Conservation (phyloP, 441 rosid genomes). For the Jatropha multifida region DNA sequence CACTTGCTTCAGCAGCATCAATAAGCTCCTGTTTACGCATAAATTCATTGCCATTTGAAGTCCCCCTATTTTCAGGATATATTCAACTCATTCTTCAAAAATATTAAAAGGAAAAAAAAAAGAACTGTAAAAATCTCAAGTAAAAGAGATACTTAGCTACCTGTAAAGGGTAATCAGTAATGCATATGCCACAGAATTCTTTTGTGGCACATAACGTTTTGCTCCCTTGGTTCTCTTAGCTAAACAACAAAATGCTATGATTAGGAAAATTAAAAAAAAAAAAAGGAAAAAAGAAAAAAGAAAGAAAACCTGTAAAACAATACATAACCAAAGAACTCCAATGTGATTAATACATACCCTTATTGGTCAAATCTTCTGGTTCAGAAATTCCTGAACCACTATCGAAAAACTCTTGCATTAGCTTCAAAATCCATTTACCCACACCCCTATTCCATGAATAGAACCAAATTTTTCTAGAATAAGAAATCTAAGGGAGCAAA, state of each 20-base stretch:
- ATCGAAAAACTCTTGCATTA: conserved; percentile 63
- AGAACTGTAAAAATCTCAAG: conserved; percentile 3
- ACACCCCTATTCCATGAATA: conserved; percentile 57
- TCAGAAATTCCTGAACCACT: conserved; percentile 46
- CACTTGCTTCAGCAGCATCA: conserved; percentile 92
- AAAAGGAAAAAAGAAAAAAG: too few species aligned
- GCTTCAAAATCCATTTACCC: conserved; percentile 83
- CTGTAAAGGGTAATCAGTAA: conserved; percentile 74
- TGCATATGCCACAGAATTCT: conserved; percentile 82
- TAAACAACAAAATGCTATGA: conserved; percentile 21
- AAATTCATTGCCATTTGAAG: conserved; percentile 59
- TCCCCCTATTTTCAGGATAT: conserved; percentile 44
- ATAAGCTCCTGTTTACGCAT: conserved; percentile 86
- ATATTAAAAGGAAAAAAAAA: not conserved
- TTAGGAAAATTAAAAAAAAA: not conserved
- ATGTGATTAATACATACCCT: conserved; percentile 32
- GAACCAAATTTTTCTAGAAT: conserved; percentile 13
- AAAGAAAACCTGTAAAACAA: conserved; percentile 12
- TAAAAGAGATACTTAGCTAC: conserved; percentile 29
- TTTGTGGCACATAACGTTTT: conserved; percentile 69
- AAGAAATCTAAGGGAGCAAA: not conserved
- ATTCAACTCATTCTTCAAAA: conserved; percentile 20
- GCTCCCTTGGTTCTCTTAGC: conserved; percentile 52
- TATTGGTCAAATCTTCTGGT: conserved; percentile 47
- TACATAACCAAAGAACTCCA: conserved; percentile 1